Evolutionary conservation across 305 asterid genomes (phyloP).

Genomic region (Solanum aculeatissimum): DNA sequence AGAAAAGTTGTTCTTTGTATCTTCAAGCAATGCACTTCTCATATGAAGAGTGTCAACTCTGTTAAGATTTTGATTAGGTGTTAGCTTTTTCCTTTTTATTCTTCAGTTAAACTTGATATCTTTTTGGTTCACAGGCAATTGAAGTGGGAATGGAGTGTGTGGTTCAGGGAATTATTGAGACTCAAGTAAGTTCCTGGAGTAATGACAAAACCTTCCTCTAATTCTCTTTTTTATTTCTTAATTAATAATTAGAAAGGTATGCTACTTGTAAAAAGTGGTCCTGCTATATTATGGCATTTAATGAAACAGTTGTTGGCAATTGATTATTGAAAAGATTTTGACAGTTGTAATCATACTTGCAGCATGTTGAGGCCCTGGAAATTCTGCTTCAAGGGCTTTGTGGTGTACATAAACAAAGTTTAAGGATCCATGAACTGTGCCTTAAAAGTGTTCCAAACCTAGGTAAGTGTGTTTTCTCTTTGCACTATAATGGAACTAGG

Average conservation of each 20-base stretch:
- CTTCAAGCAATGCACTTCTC: not conserved
- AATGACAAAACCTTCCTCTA: not conserved
- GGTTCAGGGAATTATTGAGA: conserved; percentile 92
- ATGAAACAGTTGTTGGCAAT: not conserved
- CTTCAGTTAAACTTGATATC: not conserved
- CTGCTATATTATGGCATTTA: not conserved
- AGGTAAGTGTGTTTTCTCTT: conserved; percentile 29
- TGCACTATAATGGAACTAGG: not conserved
- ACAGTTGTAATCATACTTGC: conserved; percentile 2
- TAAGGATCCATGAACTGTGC: conserved; percentile 76
- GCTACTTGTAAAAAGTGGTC: not conserved
- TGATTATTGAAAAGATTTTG: not conserved
- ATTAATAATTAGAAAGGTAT: not conserved
- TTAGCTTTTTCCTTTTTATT: not conserved
- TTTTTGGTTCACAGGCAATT: not conserved
- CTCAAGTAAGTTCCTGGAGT: conserved; percentile 34
- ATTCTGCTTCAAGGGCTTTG: conserved; percentile 90
- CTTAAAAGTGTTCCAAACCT: conserved; percentile 72
- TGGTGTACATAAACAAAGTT: conserved; percentile 70
- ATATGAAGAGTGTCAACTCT: not conserved
- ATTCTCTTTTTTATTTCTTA: not conserved
- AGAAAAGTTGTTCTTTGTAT: not conserved
- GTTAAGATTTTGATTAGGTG: not conserved
- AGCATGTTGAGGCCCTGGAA: conserved; percentile 91
- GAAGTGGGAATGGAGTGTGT: conserved; percentile 66